phyloP scores from a whole-genome alignment of 108 stramenopile genomes.

The Nitzschia putrida region DNA sequence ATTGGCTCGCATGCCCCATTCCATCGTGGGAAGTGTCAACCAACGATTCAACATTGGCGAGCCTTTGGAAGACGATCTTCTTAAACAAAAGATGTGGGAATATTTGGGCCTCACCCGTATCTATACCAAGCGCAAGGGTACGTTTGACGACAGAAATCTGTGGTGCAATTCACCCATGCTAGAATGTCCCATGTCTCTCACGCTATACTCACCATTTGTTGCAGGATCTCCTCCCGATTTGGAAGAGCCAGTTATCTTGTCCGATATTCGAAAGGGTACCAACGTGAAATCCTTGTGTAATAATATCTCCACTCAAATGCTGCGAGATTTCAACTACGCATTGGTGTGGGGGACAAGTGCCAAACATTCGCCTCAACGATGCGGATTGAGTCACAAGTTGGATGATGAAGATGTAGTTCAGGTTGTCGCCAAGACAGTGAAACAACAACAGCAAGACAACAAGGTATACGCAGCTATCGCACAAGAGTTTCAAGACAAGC shows the following conservation, averaged over 20 bases:
- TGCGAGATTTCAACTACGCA: constrained; percentile 97
- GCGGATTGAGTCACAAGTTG: constrained; percentile 89
- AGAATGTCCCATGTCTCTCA: not conserved
- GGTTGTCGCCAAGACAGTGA: constrained; percentile 94
- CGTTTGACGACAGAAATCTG: not conserved
- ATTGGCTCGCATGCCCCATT: constrained; percentile 94
- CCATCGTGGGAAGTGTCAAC: constrained; percentile 89
- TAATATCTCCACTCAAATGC: constrained; percentile 84
- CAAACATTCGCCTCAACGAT: constrained; percentile 95
- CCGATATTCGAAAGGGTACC: constrained; percentile 87
- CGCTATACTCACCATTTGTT: not conserved
- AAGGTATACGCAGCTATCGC: constrained; percentile 83
- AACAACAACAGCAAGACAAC: constrained; percentile 87
- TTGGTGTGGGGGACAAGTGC: constrained; percentile 97
- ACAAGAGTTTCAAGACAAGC: constrained; percentile 79
- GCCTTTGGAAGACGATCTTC: constrained; percentile 71
- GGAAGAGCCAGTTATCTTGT: constrained; percentile 95
- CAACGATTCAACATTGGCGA: constrained; percentile 84
- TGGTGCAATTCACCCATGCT: not conserved
- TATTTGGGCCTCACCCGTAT: constrained; percentile 95
- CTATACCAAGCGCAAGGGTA: constrained; percentile 95
- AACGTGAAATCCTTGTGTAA: constrained; percentile 71
- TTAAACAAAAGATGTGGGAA: constrained; percentile 92
- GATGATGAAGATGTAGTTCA: constrained; percentile 99
- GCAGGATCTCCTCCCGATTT: constrained; percentile 89